Conservation (phyloP, 1,284 basidiomycete genomes). For the Puccinia hordei region DNA sequence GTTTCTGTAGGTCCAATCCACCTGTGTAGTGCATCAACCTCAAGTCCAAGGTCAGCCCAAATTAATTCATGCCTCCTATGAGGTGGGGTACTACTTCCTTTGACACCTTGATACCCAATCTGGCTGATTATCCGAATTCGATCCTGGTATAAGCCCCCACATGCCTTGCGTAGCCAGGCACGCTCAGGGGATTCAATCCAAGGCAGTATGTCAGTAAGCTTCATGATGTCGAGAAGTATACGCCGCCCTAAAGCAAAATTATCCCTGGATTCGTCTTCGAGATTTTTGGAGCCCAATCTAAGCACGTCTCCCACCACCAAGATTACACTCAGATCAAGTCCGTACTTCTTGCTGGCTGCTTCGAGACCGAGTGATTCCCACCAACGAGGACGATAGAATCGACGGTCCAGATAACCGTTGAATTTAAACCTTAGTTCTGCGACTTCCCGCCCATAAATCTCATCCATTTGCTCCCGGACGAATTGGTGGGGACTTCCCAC, state of each 20-base stretch:
- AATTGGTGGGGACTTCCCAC: background rate
- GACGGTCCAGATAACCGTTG: background rate
- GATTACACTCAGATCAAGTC: background rate
- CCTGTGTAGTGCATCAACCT: background rate
- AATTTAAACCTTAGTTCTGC: background rate
- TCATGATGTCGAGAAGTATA: too few species aligned
- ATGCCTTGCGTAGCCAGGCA: background rate
- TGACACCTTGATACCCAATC: background rate
- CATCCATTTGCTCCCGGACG: background rate
- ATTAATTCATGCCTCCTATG: background rate
- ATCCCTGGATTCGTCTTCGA: background rate
- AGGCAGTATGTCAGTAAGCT: background rate
- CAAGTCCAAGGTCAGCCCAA: background rate
- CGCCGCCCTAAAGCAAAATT: too few species aligned
- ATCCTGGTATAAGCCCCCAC: constrained; percentile 11
- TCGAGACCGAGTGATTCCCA: constrained; percentile 1
- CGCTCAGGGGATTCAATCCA: constrained; percentile 11
- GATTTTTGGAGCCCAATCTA: background rate
- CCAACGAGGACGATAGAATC: background rate
- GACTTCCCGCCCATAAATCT: background rate
- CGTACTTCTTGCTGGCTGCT: background rate
- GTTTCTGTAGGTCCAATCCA: background rate
- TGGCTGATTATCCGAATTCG: background rate
- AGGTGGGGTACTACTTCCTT: background rate
- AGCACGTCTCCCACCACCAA: background rate